A percentile compares a stretch with the other conserved stretches of the same genome.
These are phyloP conservation scores for Candida stauntonica DNA, from an alignment of 805 yeast species.

Conservation along the genomic window DNA sequence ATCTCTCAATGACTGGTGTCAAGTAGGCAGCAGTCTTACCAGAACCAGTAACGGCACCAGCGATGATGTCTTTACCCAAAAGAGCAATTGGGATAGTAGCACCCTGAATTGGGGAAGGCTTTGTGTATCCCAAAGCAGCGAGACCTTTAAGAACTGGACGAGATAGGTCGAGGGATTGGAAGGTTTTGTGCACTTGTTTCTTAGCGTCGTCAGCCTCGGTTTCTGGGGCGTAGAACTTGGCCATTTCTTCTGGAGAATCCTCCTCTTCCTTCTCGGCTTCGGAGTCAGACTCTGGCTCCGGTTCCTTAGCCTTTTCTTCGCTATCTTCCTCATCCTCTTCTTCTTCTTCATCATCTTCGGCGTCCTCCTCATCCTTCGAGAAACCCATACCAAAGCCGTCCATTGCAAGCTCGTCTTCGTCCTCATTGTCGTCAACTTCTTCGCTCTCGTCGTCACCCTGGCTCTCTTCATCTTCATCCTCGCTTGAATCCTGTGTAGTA, in stretches of 20 bases:
- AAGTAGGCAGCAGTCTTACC: slow-evolving; percentile 99
- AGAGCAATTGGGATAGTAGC: slow-evolving; percentile 92
- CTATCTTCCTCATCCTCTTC: slow-evolving; percentile 26
- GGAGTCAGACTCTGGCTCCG: slow-evolving; percentile 28
- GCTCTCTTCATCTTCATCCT: slow-evolving; percentile 39
- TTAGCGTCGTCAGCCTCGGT: slow-evolving; percentile 51
- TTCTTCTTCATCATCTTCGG: slow-evolving; percentile 28
- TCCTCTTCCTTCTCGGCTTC: slow-evolving; percentile 34
- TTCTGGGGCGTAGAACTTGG: slow-evolving; percentile 64
- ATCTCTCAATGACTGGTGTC: slow-evolving; percentile 92
- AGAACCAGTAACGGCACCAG: slow-evolving; percentile 99
- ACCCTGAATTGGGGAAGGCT: slow-evolving; percentile 91
- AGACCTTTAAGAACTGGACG: slow-evolving; percentile 88
- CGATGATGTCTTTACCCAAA: slow-evolving; percentile 93
- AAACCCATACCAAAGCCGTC: slow-evolving; percentile 42
- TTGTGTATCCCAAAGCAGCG: slow-evolving; percentile 72
- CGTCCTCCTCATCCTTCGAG: slow-evolving; percentile 26
- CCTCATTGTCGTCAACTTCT: slow-evolving; percentile 32
- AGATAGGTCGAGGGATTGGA: slow-evolving; percentile 75
- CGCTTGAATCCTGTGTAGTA: slow-evolving; percentile 34
- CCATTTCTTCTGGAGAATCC: slow-evolving; percentile 80
- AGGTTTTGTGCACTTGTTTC: slow-evolving; percentile 52
- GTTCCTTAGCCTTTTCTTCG: slow-evolving; percentile 31
- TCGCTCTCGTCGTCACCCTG: slow-evolving; percentile 36
- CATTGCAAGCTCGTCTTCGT: slow-evolving; percentile 39